Conservation (phyloP, 2,329 filamentous ascomycete species). For the Alternaria triticimaculans region DNA sequence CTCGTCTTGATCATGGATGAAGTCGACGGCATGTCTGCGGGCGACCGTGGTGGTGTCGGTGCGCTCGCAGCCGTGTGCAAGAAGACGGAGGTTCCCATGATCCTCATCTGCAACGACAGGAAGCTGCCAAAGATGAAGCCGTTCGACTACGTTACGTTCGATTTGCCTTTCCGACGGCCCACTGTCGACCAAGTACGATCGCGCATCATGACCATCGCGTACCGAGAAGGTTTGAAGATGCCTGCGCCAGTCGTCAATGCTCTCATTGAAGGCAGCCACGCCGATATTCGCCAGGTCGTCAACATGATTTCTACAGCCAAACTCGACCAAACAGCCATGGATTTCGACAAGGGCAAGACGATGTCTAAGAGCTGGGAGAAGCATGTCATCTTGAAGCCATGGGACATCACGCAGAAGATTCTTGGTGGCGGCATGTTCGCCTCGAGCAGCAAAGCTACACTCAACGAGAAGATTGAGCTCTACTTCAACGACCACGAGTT, state of each 20-base stretch:
- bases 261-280: conserved; percentile 91
- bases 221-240: conserved; percentile 86
- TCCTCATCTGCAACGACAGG: conserved; percentile 97
- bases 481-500: conserved; percentile 99
- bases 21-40: conserved; percentile 97
- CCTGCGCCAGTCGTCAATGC: conserved; percentile 85
- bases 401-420: conserved; percentile 96
- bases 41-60: conserved; percentile 93
- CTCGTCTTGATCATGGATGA: conserved; percentile 98
- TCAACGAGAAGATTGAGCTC: conserved; percentile 98
- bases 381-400: conserved; percentile 93
- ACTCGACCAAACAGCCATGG: conserved; percentile 79
- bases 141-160: conserved; percentile 84
- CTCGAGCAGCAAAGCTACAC: conserved; percentile 78
- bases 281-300: conserved; percentile 96
- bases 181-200: conserved; percentile 90
- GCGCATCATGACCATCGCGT: conserved; percentile 93
- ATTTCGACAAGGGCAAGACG: conserved; percentile 83
- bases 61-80: conserved; percentile 93
- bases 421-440: conserved; percentile 87
- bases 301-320: conserved; percentile 98
- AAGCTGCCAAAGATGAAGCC: conserved; percentile 96
- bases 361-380: conserved; percentile 99
- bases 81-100: conserved; percentile 92
- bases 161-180: conserved; percentile 86